phyloP scores from a whole-genome alignment of 805 yeast genomes.

The Barnettozyma salicaria region DNA sequence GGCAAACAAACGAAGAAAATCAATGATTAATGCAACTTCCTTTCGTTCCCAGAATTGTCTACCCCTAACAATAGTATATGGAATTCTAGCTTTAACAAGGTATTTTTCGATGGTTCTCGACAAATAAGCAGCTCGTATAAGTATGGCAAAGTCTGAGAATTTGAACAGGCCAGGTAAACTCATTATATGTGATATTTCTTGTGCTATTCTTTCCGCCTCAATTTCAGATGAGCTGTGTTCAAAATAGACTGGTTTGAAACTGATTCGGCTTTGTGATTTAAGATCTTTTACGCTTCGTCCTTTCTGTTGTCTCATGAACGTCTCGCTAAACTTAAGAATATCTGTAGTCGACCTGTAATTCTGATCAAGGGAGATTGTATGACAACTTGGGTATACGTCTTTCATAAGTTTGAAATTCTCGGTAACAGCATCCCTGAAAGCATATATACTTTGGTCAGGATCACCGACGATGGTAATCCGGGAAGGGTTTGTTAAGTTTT shows the following conservation, averaged over 20 bases:
- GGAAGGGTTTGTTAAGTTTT: constrained; percentile 34
- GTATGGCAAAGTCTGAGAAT: constrained; percentile 61
- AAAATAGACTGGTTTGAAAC: constrained; percentile 43
- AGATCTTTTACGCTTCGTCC: constrained; percentile 40
- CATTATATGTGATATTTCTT: constrained; percentile 45
- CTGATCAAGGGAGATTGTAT: constrained; percentile 44
- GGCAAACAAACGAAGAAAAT: constrained; percentile 56
- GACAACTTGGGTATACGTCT: constrained; percentile 30
- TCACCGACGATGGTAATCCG: constrained; percentile 90
- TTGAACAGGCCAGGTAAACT: constrained; percentile 40
- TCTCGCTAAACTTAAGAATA: constrained; percentile 60
- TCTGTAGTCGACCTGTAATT: constrained; percentile 78
- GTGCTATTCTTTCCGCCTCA: constrained; percentile 57
- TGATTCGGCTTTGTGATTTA: constrained; percentile 37
- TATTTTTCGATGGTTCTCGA: constrained; percentile 61
- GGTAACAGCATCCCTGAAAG: constrained; percentile 74
- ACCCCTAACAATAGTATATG: constrained; percentile 67
- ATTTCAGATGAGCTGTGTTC: constrained; percentile 34
- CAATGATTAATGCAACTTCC: constrained; percentile 59
- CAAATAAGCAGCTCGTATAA: constrained; percentile 60
- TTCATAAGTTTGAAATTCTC: constrained; percentile 58
- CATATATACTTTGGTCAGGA: constrained; percentile 93
- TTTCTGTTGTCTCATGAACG: constrained; percentile 55
- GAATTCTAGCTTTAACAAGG: constrained; percentile 48
- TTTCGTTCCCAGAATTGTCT: constrained; percentile 72